A percentile compares a stretch with the other conserved stretches of the same genome.
Evolutionary conservation across 331 rosid species (phyloP).

Genomic region (Malus hybrid): DNA sequence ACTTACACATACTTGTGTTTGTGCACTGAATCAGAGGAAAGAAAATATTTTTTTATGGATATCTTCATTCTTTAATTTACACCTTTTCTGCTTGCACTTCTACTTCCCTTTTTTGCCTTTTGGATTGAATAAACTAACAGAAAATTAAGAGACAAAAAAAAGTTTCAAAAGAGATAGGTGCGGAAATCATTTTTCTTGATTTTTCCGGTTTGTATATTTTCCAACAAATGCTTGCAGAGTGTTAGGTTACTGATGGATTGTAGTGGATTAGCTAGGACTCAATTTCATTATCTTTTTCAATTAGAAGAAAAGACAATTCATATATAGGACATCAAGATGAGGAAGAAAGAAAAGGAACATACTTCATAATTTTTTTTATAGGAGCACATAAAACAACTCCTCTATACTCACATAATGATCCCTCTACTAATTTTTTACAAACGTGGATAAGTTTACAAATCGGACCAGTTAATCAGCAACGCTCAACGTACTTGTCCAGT

Average conservation of each 20-base stretch:
- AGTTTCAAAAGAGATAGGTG: neutral
- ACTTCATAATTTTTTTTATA: neutral
- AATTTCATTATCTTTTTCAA: neutral
- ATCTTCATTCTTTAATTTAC: neutral
- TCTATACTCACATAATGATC: constrained; percentile 23
- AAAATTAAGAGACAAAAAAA: neutral
- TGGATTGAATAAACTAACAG: too few relatives aligned
- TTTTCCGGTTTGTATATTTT: neutral
- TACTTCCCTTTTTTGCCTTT: neutral
- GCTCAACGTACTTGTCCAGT: constrained; percentile 24
- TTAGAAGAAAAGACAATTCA: neutral
- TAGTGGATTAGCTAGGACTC: neutral
- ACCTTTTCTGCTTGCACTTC: neutral
- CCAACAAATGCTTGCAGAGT: neutral
- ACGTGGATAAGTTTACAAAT: neutral
- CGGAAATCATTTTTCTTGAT: too few relatives aligned
- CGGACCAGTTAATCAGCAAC: constrained; percentile 28
- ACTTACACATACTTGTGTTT: neutral
- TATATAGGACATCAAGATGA: neutral
- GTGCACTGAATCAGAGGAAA: neutral
- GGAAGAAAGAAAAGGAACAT: neutral
- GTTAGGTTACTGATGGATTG: neutral
- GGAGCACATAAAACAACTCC: constrained; percentile 31
- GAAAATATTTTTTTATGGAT: neutral
- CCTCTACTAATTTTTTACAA: constrained; percentile 7